These are phyloP conservation scores for Echinosophora koreensis DNA, from an alignment of 306 rosid species.

Conservation along the genomic window DNA sequence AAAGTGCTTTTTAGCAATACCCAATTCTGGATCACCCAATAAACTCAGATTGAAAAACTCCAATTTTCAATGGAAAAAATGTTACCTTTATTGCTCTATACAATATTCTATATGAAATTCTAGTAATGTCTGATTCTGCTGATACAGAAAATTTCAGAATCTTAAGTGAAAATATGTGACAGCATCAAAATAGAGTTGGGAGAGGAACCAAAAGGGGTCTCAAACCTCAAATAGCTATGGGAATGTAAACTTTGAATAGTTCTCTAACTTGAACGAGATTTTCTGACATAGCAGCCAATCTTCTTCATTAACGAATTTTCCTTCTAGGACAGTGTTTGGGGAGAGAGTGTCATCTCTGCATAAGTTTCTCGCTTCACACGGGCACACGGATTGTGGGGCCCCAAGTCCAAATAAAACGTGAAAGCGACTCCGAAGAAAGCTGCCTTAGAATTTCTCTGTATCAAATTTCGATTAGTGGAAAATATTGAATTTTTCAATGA, in stretches of 20 bases:
- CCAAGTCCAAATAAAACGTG: conserved; percentile 48
- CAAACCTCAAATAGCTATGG: conserved; percentile 17
- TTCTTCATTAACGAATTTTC: conserved; percentile 42
- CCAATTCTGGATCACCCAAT: background rate
- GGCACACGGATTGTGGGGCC: conserved; percentile 69
- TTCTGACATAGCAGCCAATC: conserved; percentile 40
- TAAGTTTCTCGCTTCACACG: conserved; percentile 37
- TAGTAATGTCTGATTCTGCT: background rate
- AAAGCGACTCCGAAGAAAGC: conserved; percentile 51
- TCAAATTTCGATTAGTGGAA: background rate
- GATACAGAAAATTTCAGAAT: conserved; percentile 34
- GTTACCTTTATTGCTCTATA: background rate
- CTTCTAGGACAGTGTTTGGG: background rate
- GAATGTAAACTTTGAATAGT: background rate
- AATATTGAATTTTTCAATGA: conserved; percentile 29
- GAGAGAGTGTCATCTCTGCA: background rate
- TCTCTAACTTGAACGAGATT: conserved; percentile 34
- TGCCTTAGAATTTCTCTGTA: background rate
- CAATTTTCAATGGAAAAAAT: too few species aligned
- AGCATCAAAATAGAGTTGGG: conserved; percentile 10
- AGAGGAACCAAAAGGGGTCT: too few species aligned
- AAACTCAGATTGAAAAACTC: conserved; percentile 19
- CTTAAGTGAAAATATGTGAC: conserved; percentile 20
- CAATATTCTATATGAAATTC: background rate
- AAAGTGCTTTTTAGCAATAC: conserved; percentile 5